Evolutionary conservation across 495 filamentous ascomycete genomes (phyloP).

Genomic region (Daldinia concentrica): DNA sequence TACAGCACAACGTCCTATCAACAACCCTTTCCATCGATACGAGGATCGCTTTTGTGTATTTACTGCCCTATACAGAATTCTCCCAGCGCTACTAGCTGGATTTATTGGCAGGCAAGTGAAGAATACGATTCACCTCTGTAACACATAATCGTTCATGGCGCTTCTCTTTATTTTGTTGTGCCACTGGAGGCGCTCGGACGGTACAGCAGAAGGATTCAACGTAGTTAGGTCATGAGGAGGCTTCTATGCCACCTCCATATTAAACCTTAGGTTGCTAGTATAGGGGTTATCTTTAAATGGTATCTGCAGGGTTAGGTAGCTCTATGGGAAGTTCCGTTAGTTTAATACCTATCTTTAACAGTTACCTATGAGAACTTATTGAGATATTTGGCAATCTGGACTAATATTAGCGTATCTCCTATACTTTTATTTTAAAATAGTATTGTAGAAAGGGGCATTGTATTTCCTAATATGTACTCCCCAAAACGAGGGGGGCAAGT

Average conservation of each 20-base stretch:
- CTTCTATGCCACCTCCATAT: not conserved
- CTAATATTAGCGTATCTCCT: not conserved
- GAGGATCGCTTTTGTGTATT: not conserved
- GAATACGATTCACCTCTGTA: not conserved
- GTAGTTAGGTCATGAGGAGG: not conserved
- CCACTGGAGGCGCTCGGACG: not conserved
- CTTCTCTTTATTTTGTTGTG: not conserved
- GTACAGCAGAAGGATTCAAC: not conserved
- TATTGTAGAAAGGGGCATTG: not conserved
- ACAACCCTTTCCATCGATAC: not conserved
- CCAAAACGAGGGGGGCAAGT: not conserved
- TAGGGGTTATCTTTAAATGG: not conserved
- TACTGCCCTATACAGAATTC: not conserved
- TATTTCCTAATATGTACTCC: not conserved
- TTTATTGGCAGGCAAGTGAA: not conserved
- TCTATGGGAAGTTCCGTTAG: not conserved
- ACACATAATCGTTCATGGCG: not conserved
- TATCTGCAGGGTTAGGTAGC: not conserved
- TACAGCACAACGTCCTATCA: not conserved
- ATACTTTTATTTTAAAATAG: not conserved
- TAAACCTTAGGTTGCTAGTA: not conserved
- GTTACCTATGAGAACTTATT: not conserved
- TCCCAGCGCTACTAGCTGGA: not conserved
- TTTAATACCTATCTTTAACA: too few species aligned
- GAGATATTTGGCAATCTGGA: not conserved